Base-by-base conservation (phyloP, 73 alveolate genomes). In the Breviolum minutum region DNA sequence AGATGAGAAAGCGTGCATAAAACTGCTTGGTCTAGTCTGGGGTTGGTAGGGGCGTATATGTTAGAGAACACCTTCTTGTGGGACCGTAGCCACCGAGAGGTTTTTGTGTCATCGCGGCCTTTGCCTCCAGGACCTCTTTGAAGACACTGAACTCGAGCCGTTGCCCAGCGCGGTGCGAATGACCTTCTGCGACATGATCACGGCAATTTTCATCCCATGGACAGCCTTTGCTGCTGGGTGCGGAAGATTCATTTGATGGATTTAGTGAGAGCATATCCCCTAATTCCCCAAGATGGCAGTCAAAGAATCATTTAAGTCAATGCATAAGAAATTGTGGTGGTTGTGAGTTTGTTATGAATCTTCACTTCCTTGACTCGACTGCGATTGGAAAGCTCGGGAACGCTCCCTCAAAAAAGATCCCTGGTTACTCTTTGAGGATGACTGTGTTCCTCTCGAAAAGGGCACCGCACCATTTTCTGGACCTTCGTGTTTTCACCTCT, bases 151-250 rank as follows among this genome's bases (percentile, higher is more conserved):
- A 68, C 17, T 17, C n/a, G 77, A 68, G 24, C 17, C 77, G 4
- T 17, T 17, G 77, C 17, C 77, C 17, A 68, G 24, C 54, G 79
- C 14, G n/a, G 29, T 24, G 32, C 12, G 94, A 63, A 86, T 86
- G 94, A n/a, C 77, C 8, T 26, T 7, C 22, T 86, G 94, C 80
- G 94, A 86, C 94, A 63, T 86, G 94, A 29, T 86, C 76, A 63
- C 94, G 6, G 77, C 94, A 3, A 27, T 63, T 13, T n/a, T 86
- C 64, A 27, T 86, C 54, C 94, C 94, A 2, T 86, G 94, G 94
- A 27, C 64, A 27, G 79, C 94, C 6, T 86, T 86, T n/a, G 94
- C 63, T 19, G 61, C 90, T 81, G 9, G 90, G 70, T 69, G 14
- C 63, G 20, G 54, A 40, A 40, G 77, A 22, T 68, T 68, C 77